A percentile compares a stretch with the other conserved stretches of the same genome.
phyloP scores from a whole-genome alignment of 306 rosid genomes.

The Trifolium subterraneum region DNA sequence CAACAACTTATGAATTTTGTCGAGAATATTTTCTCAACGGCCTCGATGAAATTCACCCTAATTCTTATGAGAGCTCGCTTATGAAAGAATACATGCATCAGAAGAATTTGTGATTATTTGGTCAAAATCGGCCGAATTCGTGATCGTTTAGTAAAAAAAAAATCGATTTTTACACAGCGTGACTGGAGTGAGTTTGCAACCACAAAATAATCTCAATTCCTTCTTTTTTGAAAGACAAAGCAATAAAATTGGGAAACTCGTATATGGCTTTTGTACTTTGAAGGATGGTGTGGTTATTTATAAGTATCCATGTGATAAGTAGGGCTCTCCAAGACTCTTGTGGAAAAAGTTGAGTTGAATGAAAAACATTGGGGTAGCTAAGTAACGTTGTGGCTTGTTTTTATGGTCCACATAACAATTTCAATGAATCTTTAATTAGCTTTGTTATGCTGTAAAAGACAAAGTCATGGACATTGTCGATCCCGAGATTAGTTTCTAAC shows the following conservation, averaged over 20 bases:
- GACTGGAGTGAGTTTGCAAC: too few relatives aligned
- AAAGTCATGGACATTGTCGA: neutral
- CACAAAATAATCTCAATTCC: too few relatives aligned
- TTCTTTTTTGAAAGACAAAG: conserved; percentile 2
- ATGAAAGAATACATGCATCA: too few relatives aligned
- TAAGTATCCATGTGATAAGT: neutral
- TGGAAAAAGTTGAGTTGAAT: neutral
- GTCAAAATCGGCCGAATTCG: too few relatives aligned
- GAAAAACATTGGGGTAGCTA: neutral
- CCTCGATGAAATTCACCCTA: too few relatives aligned
- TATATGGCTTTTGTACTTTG: neutral
- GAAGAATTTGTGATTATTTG: too few relatives aligned
- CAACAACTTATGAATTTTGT: too few relatives aligned
- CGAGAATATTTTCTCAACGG: too few relatives aligned
- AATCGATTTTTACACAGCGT: too few relatives aligned
- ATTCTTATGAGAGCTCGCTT: too few relatives aligned
- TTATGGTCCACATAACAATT: neutral
- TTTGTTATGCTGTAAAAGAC: neutral
- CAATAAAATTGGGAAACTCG: neutral
- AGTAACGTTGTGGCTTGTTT: neutral
- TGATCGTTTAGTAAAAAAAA: too few relatives aligned
- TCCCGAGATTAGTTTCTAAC: neutral
- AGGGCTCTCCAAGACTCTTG: neutral
- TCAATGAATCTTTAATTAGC: neutral
- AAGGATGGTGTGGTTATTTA: neutral